Conservation (phyloP, 345 rosid genomes). For the Camelina neglecta region DNA sequence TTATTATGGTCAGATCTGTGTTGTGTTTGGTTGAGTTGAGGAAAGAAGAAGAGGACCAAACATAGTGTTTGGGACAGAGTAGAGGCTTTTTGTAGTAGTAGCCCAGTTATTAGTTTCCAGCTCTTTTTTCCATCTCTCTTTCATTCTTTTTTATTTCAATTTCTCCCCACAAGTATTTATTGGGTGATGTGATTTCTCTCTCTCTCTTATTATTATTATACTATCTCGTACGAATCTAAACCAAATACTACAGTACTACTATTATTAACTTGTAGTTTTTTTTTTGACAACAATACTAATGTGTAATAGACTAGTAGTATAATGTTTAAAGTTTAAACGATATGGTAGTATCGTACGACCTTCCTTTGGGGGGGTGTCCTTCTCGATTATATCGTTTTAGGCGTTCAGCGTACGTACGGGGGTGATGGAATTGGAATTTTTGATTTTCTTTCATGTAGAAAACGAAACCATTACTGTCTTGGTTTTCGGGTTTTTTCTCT, state of each 20-base stretch:
- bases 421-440: neutral
- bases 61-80: conserved; percentile 27
- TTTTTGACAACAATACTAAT: too few species aligned
- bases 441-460: neutral
- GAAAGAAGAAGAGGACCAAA: conserved; percentile 39
- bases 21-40: conserved; percentile 16
- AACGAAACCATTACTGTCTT: conserved; percentile 24
- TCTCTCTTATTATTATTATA: too few species aligned
- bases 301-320: too few species aligned
- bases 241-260: too few species aligned
- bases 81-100: conserved; percentile 21
- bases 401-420: conserved; percentile 20
- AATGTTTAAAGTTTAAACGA: too few species aligned
- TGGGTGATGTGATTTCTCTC: too few species aligned
- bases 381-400: conserved; percentile 24
- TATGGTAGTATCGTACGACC: too few species aligned
- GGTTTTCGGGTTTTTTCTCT: neutral
- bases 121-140: conserved; percentile 19
- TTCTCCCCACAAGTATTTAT: too few species aligned
- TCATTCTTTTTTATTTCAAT: too few species aligned
- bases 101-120: conserved; percentile 32
- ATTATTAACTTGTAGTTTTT: too few species aligned
- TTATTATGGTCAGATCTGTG: conserved; percentile 31
- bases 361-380: neutral
- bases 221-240: too few species aligned